Evolutionary conservation across 2,329 filamentous ascomycete genomes (phyloP).

Genomic region (Fusarium lateritium): DNA sequence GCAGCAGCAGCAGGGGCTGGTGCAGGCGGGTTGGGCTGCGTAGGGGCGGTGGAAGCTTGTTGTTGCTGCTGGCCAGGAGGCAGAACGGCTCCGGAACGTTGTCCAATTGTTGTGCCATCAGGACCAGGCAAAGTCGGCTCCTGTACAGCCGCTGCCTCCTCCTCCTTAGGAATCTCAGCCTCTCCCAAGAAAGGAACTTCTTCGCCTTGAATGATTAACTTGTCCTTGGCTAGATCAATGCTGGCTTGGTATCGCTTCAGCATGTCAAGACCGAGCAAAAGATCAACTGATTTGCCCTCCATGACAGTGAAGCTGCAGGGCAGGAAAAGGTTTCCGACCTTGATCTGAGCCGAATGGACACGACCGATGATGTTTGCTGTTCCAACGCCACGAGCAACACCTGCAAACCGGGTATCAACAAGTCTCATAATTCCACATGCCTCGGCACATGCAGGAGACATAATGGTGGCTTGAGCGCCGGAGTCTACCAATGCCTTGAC

Average conservation of each 20-base stretch:
- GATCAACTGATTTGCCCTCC: slow-evolving; percentile 97
- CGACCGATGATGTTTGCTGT: slow-evolving; percentile 95
- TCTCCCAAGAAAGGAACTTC: slow-evolving; percentile 93
- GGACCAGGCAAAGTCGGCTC: slow-evolving; percentile 90
- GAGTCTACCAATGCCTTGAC: slow-evolving; percentile 98
- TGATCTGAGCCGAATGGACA: slow-evolving; percentile 95
- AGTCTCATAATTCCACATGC: slow-evolving; percentile 96
- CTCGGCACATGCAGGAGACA: slow-evolving; percentile 94
- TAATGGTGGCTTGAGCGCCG: slow-evolving; percentile 97
- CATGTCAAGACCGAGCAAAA: slow-evolving; percentile 96
- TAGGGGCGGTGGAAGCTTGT: slow-evolving; percentile 33
- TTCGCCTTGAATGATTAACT: slow-evolving; percentile 88
- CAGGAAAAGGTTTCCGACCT: slow-evolving; percentile 88
- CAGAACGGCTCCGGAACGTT: slow-evolving; percentile 82
- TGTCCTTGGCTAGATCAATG: slow-evolving; percentile 89
- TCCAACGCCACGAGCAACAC: slow-evolving; percentile 92
- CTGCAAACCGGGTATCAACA: slow-evolving; percentile 91
- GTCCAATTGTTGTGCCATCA: slow-evolving; percentile 90
- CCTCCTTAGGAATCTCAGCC: slow-evolving; percentile 90
- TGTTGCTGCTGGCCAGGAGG: slow-evolving; percentile 45
- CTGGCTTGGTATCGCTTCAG: slow-evolving; percentile 94
- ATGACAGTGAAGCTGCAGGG: slow-evolving; percentile 99
- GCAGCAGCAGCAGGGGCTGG: slow-evolving; percentile 47
- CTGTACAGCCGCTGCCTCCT: slow-evolving; percentile 80
- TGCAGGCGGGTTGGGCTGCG: slow-evolving; percentile 46